Conservation (phyloP, 2,329 filamentous ascomycete species). For the Emmonsia crescens region DNA sequence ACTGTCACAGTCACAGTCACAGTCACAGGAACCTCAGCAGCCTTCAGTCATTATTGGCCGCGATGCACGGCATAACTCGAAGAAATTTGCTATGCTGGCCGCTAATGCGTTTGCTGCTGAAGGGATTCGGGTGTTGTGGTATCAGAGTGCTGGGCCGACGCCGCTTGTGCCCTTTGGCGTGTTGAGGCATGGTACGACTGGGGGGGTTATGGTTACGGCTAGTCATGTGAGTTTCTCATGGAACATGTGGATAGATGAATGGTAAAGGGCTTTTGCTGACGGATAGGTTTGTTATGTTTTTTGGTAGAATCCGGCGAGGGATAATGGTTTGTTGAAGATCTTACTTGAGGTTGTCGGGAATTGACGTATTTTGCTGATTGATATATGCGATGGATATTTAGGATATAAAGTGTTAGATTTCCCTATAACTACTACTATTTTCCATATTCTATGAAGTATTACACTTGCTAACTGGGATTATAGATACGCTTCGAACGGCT, state of each 20-base stretch:
- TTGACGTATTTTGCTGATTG: background rate
- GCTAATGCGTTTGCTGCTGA: slow-evolving; percentile 50
- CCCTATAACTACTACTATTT: too few species aligned
- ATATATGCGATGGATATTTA: slow-evolving; percentile 12
- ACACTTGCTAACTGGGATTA: slow-evolving; percentile 14
- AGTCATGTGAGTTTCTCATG: slow-evolving; percentile 38
- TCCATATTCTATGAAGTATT: background rate
- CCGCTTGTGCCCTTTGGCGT: slow-evolving; percentile 54
- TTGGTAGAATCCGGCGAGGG: slow-evolving; percentile 45
- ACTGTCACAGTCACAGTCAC: slow-evolving; percentile 30
- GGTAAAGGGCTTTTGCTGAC: background rate
- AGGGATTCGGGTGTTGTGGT: slow-evolving; percentile 50
- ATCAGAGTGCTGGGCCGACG: slow-evolving; percentile 46
- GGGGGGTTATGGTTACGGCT: slow-evolving; percentile 56
- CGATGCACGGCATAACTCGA: slow-evolving; percentile 53
- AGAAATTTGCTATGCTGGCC: slow-evolving; percentile 49
- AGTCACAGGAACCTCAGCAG: slow-evolving; percentile 20
- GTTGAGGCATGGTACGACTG: slow-evolving; percentile 41
- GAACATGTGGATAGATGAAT: background rate
- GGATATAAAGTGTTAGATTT: slow-evolving; percentile 52
- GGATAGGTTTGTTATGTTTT: background rate
- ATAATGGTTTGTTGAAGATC: slow-evolving; percentile 39
- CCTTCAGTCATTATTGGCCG: slow-evolving; percentile 45
- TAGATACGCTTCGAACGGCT: slow-evolving; percentile 52
- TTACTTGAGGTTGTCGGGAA: too few species aligned